Conservation (phyloP, 768 basidiomycete genomes). For the Mycena pura region DNA sequence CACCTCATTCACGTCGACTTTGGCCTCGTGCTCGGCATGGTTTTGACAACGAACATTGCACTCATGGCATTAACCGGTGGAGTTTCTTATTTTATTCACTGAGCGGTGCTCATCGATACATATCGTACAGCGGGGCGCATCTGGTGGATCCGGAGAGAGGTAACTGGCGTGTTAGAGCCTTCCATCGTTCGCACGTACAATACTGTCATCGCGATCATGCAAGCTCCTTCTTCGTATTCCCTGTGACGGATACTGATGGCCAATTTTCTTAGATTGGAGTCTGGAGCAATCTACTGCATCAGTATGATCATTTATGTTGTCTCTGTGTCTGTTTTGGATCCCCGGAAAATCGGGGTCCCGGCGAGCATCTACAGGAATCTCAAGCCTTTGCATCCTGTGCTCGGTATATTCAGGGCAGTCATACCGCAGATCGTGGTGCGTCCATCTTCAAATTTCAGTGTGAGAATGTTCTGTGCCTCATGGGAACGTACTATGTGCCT, state of each 20-base stretch:
- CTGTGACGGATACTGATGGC: not conserved
- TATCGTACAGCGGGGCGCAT: constrained; percentile 6
- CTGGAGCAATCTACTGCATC: constrained; percentile 10
- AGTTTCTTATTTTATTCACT: not conserved
- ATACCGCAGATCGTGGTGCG: constrained; percentile 2
- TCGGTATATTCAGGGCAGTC: not conserved
- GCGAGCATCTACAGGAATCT: no score
- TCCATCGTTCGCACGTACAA: not conserved
- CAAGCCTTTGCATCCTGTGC: not conserved
- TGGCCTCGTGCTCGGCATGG: not conserved
- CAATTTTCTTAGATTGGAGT: not conserved
- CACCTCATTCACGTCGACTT: not conserved
- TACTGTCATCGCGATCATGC: constrained; percentile 4
- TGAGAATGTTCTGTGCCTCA: no score
- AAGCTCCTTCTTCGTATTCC: not conserved
- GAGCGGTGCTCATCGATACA: not conserved
- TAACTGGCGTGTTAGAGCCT: not conserved
- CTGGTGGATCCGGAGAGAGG: constrained; percentile 6
- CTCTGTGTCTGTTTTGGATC: not conserved
- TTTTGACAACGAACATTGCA: not conserved
- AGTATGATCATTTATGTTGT: not conserved
- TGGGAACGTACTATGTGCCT: no score
- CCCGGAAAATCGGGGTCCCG: not conserved
- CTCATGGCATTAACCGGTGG: constrained; percentile 7
- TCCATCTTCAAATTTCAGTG: not conserved